A percentile compares a stretch with the other conserved stretches of the same genome.
Conservation (phyloP, 1,284 basidiomycete genomes). For the Veloporphyrellus conicus region DNA sequence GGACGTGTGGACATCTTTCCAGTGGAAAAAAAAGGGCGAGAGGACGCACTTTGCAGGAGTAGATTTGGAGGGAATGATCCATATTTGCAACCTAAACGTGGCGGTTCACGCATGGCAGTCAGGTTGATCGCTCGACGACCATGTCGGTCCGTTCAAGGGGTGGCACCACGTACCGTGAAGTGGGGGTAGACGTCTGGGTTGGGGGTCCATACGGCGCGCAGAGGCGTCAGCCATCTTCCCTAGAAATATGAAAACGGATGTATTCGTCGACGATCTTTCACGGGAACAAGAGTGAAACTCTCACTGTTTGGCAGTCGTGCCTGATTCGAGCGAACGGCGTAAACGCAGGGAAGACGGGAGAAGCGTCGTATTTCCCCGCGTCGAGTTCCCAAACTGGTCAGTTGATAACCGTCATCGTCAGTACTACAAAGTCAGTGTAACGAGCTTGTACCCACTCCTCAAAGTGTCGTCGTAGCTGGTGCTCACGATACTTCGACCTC, state of each 20-base stretch:
- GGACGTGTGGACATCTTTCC: too few relatives aligned
- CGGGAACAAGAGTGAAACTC: constrained; percentile 12
- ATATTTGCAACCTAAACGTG: constrained; percentile 61
- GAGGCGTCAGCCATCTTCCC: constrained; percentile 75
- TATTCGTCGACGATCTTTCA: neutral
- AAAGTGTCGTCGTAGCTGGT: constrained; percentile 76
- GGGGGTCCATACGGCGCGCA: constrained; percentile 70
- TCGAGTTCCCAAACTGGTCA: constrained; percentile 67
- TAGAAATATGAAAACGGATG: constrained; percentile 28
- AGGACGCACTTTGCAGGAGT: constrained; percentile 57
- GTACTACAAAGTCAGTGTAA: neutral
- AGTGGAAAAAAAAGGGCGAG: too few relatives aligned
- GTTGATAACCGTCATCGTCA: constrained; percentile 9
- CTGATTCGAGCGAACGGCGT: constrained; percentile 57
- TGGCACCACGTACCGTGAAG: constrained; percentile 60
- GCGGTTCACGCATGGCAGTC: neutral
- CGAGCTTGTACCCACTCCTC: constrained; percentile 45
- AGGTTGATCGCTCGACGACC: neutral
- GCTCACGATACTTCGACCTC: constrained; percentile 70
- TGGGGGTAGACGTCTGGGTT: constrained; percentile 76
- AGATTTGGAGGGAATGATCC: constrained; percentile 71
- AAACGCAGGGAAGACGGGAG: constrained; percentile 51
- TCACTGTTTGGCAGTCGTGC: constrained; percentile 75
- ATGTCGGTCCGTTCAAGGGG: too few relatives aligned
- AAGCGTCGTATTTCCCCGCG: constrained; percentile 42